Evolutionary conservation across 1,284 basidiomycete genomes (phyloP).

Genomic region (Cutaneotrichosporon cyanovorans): DNA sequence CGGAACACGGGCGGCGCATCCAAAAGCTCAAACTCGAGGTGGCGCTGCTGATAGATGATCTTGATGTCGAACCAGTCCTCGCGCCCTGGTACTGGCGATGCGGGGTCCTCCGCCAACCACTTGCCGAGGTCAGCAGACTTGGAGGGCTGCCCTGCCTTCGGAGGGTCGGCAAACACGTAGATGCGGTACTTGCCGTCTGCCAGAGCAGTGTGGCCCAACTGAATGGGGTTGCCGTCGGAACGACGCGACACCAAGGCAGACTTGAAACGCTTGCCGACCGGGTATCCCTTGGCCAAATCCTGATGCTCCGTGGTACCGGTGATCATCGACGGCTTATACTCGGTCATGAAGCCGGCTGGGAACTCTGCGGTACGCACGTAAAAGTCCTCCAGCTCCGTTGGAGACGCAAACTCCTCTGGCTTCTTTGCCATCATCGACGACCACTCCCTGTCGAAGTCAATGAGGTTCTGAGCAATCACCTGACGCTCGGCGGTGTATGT

Average conservation of each 20-base stretch:
- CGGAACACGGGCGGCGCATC: slow-evolving; percentile 38
- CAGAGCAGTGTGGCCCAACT: slow-evolving; percentile 6
- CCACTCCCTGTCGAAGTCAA: slow-evolving; percentile 68
- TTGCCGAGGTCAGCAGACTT: background rate
- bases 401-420: slow-evolving; percentile 3
- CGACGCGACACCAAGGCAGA: slow-evolving; percentile 41
- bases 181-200: slow-evolving; percentile 10
- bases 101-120: slow-evolving; percentile 5
- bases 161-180: slow-evolving; percentile 8
- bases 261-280: slow-evolving; percentile 15
- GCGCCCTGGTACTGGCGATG: slow-evolving; percentile 1
- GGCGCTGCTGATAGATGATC: slow-evolving; percentile 31
- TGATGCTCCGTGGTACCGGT: slow-evolving; percentile 3
- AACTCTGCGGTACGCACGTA: slow-evolving; percentile 45
- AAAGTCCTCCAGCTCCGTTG: slow-evolving; percentile 24
- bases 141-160: slow-evolving; percentile 1
- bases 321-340: slow-evolving; percentile 4
- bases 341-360: slow-evolving; percentile 10
- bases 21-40: slow-evolving; percentile 29
- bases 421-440: slow-evolving; percentile 57
- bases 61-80: slow-evolving; percentile 15
- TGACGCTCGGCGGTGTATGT: slow-evolving; percentile 47
- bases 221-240: slow-evolving; percentile 3
- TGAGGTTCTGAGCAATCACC: slow-evolving; percentile 55
- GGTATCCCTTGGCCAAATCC: slow-evolving; percentile 2